Evolutionary conservation across 768 basidiomycete genomes (phyloP).

Genomic region (Russula emetica): DNA sequence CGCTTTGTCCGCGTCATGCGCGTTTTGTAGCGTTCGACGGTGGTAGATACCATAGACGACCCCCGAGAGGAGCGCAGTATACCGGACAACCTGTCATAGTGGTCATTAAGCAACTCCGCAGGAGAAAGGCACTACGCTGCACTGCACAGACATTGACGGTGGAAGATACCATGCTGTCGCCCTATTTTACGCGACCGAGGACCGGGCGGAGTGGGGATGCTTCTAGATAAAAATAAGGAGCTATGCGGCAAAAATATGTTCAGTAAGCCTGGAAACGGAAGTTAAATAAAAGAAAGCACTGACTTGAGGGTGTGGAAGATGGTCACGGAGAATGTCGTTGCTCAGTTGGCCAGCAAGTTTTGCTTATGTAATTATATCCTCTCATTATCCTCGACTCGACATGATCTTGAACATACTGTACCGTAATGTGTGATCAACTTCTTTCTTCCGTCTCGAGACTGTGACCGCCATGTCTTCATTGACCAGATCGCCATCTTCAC

Average conservation of each 20-base stretch:
- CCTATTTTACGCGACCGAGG: constrained; percentile 24
- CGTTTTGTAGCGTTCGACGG: constrained; percentile 81
- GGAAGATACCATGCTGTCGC: constrained; percentile 24
- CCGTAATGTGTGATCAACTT: too few species aligned
- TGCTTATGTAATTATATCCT: constrained; percentile 23
- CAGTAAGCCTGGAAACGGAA: constrained; percentile 1
- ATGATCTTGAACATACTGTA: too few species aligned
- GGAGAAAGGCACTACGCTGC: not conserved
- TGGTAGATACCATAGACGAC: constrained; percentile 90
- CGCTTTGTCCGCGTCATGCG: constrained; percentile 72
- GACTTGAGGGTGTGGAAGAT: constrained; percentile 12
- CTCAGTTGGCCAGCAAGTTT: constrained; percentile 23
- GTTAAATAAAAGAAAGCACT: constrained; percentile 8
- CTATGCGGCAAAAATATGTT: not conserved
- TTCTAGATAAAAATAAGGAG: constrained; percentile 4
- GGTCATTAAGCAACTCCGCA: not conserved
- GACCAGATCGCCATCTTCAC: not conserved
- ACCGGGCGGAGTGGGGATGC: constrained; percentile 11
- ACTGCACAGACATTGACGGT: constrained; percentile 25
- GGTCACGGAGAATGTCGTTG: constrained; percentile 21
- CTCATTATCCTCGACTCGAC: constrained; percentile 1
- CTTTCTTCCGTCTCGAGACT: too few species aligned
- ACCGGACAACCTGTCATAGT: constrained; percentile 70
- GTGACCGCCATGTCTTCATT: too few species aligned
- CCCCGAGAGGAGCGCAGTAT: constrained; percentile 83